Evolutionary conservation across 371 early-diverging fungal species (phyloP).

Genomic region (Mucor mucedo): DNA sequence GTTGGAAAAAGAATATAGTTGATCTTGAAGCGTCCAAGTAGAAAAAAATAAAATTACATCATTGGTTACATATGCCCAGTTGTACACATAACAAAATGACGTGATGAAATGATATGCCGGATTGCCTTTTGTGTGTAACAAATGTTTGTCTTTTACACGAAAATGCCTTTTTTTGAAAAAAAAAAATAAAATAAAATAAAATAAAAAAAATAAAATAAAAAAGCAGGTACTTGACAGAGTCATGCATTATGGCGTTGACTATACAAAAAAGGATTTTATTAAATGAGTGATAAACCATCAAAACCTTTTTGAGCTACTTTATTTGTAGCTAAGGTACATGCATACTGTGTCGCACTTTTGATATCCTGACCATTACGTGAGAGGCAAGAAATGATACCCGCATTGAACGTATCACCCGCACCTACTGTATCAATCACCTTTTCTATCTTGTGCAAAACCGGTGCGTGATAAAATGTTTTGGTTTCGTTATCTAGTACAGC

Average conservation of each 20-base stretch:
- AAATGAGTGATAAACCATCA: conserved; percentile 4
- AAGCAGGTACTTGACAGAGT: no score
- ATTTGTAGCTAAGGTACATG: conserved; percentile 61
- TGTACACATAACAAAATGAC: no score
- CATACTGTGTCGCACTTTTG: conserved; percentile 41
- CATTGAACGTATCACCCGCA: conserved; percentile 76
- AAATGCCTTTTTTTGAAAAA: no score
- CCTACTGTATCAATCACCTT: conserved; percentile 65
- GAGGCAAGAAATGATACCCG: conserved; percentile 52
- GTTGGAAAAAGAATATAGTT: background rate
- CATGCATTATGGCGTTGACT: no score
- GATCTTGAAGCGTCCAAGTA: background rate
- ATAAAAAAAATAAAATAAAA: no score
- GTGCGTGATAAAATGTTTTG: conserved; percentile 41
- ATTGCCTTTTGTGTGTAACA: no score
- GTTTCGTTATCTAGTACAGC: conserved; percentile 46
- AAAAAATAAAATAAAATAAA: no score
- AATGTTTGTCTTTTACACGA: no score
- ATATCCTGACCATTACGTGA: background rate
- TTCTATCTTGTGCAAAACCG: conserved; percentile 40
- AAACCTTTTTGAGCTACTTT: conserved; percentile 72
- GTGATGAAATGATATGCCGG: no score
- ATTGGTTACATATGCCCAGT: no score
- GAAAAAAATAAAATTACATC: no score
- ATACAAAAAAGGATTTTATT: no score